phyloP scores from a whole-genome alignment of 2,329 filamentous ascomycete species.

The Aspergillus candidus region DNA sequence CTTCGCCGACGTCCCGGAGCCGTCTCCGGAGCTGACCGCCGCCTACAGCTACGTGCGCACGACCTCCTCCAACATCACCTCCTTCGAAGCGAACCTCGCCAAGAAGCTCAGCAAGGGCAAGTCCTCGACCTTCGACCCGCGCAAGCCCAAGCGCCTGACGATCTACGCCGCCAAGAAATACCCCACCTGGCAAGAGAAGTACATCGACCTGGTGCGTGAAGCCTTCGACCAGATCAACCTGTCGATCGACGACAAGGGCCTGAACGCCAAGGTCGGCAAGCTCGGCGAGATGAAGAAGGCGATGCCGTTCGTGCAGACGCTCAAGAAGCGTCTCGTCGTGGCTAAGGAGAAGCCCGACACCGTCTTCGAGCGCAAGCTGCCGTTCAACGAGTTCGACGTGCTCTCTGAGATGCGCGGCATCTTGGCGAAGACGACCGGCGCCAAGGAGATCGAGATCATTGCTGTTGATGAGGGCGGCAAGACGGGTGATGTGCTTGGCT shows the following conservation, averaged over 20 bases:
- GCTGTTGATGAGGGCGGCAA: conserved; percentile 57
- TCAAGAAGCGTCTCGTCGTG: conserved; percentile 73
- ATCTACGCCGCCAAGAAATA: conserved; percentile 76
- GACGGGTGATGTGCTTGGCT: conserved; percentile 39
- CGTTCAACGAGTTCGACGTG: conserved; percentile 76
- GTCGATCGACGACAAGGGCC: conserved; percentile 68
- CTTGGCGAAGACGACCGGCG: conserved; percentile 69
- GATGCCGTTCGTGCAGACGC: conserved; percentile 87
- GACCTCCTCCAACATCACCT: conserved; percentile 72
- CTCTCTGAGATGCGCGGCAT: conserved; percentile 72
- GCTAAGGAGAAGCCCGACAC: conserved; percentile 58
- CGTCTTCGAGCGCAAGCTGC: conserved; percentile 77
- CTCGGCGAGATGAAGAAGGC: conserved; percentile 83
- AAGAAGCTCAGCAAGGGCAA: conserved; percentile 96
- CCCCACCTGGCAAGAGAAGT: conserved; percentile 87
- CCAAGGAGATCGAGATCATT: conserved; percentile 66
- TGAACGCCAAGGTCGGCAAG: conserved; percentile 74
- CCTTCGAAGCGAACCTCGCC: conserved; percentile 65
- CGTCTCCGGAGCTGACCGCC: conserved; percentile 64
- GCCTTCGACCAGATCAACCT: conserved; percentile 59
- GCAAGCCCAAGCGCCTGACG: conserved; percentile 83
- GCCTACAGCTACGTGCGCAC: conserved; percentile 74
- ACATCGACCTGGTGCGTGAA: conserved; percentile 71
- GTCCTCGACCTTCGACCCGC: conserved; percentile 74
- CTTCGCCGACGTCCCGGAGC: conserved; percentile 64